Evolutionary conservation across 2,329 filamentous ascomycete genomes (phyloP).

Genomic region (Coniochaeta sp.): DNA sequence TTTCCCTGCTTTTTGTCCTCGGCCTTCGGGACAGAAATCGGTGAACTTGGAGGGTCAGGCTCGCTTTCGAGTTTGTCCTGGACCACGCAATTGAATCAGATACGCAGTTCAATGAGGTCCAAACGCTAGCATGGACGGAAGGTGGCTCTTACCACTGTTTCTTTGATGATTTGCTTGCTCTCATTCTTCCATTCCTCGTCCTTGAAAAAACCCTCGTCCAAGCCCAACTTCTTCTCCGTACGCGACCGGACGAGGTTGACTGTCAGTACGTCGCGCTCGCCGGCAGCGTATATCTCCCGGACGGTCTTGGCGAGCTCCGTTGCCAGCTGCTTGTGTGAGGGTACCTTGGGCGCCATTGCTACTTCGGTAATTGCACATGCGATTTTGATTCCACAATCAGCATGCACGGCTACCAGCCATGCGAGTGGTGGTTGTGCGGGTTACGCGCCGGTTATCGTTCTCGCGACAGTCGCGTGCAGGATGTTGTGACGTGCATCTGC

Average conservation of each 20-base stretch:
- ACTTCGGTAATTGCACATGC: background rate
- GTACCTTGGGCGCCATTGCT: background rate
- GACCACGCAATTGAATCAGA: slow-evolving; percentile 7
- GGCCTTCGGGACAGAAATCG: slow-evolving; percentile 5
- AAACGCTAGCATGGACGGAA: background rate
- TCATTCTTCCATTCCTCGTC: slow-evolving; percentile 45
- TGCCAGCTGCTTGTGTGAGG: background rate
- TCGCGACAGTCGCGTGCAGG: background rate
- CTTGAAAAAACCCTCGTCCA: slow-evolving; percentile 44
- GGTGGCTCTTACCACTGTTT: slow-evolving; percentile 37
- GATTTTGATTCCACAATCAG: background rate
- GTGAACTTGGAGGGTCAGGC: slow-evolving; percentile 2
- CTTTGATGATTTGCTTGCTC: slow-evolving; percentile 51
- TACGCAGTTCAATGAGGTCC: too few relatives aligned
- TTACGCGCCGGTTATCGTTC: background rate
- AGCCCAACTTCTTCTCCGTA: slow-evolving; percentile 38
- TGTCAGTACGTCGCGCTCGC: slow-evolving; percentile 37
- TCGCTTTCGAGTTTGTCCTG: slow-evolving; percentile 8
- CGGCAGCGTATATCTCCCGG: slow-evolving; percentile 32
- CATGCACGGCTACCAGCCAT: background rate
- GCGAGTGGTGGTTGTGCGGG: background rate
- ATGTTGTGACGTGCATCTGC: background rate
- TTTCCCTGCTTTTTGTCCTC: slow-evolving; percentile 13
- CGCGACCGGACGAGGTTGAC: slow-evolving; percentile 50
- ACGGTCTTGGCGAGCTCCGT: slow-evolving; percentile 37